phyloP scores from a whole-genome alignment of 768 basidiomycete genomes.

The Russula olivacea region DNA sequence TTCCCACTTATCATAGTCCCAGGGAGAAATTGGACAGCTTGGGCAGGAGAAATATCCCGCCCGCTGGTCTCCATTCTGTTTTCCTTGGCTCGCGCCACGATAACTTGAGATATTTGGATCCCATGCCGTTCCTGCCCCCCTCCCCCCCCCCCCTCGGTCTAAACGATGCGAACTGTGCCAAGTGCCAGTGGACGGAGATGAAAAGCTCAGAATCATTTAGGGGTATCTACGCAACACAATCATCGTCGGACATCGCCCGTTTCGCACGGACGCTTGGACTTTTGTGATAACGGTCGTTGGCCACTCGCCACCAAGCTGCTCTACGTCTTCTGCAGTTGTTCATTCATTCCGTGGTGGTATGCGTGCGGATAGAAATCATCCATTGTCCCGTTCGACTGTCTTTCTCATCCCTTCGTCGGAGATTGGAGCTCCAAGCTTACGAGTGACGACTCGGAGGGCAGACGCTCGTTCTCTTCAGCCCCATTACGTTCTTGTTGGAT shows the following conservation, averaged over 20 bases:
- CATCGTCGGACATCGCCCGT: background rate
- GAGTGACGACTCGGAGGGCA: background rate
- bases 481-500: background rate
- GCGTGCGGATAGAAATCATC: background rate
- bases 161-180: no score
- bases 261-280: background rate
- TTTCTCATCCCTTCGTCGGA: background rate
- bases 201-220: no score
- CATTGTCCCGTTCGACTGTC: background rate
- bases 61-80: no score
- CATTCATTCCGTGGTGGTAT: background rate
- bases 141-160: no score
- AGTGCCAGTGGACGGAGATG: no score
- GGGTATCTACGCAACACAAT: background rate
- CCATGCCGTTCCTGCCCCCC: no score
- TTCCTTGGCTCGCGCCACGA: no score
- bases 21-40: no score
- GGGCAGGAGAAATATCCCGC: no score
- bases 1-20: no score
- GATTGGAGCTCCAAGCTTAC: background rate
- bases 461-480: background rate
- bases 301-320: background rate
- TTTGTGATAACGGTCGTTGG: background rate
- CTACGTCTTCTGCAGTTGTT: background rate
- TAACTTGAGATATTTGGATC: no score